Evolutionary conservation across 768 basidiomycete genomes (phyloP), one percentile per base, ranked within the genome.

Genomic region (Hygrocybe punicea): DNA sequence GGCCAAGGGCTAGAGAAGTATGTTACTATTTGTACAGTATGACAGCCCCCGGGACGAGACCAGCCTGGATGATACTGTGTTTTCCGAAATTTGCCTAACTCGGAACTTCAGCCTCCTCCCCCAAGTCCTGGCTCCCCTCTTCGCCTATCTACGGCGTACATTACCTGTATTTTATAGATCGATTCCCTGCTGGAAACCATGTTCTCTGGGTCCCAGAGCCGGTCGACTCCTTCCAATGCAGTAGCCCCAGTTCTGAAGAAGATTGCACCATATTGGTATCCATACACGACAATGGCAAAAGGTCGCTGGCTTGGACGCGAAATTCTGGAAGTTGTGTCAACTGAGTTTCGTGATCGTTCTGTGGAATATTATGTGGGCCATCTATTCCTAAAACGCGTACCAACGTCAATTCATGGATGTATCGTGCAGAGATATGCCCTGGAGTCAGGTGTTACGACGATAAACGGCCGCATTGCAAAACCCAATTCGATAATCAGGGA

Each of bases 211-310:
- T 14, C 16, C 6, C 40, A 16, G 11, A 13, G 17, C 14, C 17
- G 16, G 24, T n/a, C 64, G 69, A 19, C 67, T 64, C 44, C 66
- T 63, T n/a, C 65, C 69, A 23, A 63, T 59, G 25, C 40, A 25
- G 7, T 66, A 37, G 60, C 66, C 34, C 67, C 69, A 4, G 86
- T 85, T 10, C 76, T 97, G 58, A 87, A 89, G 68, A 92, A 93
- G 69, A 81, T 89, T 51, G 75, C 86, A 40, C 89, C 94, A 0
- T 96, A 96, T 68, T 97, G 93, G 91, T 89, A 91, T 69, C 89
- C 93, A 2, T 91, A 94, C 67, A 90, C 85, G 8, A 96, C 93
- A 0, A 94, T 88, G 84, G 92, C 93, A 19, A 98, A 98, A 70
- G 81, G 85, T 51, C 81, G 94, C 25, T 97, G 94, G 93, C 77